Base-by-base conservation (phyloP, 345 rosid genomes). In the Syzygium grande region DNA sequence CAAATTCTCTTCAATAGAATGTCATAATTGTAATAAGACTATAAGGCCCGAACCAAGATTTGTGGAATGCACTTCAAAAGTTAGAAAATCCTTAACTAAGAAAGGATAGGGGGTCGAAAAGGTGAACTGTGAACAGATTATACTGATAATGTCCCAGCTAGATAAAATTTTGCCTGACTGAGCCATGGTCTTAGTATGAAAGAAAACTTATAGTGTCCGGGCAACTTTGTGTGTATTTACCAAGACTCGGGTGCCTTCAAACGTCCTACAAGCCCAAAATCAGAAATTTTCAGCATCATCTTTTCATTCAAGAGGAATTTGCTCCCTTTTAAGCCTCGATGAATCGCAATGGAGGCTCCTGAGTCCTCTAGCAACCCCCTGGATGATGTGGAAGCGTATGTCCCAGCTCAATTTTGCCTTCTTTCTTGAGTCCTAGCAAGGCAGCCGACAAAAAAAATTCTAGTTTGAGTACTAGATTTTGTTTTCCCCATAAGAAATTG, bases 211-310 rank as follows among this genome's bases (percentile, higher is more conserved):
- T 91, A 84, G 79, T 17, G 91, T 89, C 49, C 93, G 90, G 1
- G 89, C 89, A 11, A 92, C 89, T 52, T 88, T 65, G n/a, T 51
- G 68, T 0, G 92, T 92, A 43, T 87, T 89, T 52, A 29, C 53
- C 46, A 52, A 73, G 38, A 58, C 85, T 85, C 54, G 84, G 5
- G 90, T 88, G 16, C 85, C 89, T 22, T 87, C 54, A 34, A 90
- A 90, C 29, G 89, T 88, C 53, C 88, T 7, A 91, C 92, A 65
- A 88, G 84, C 13, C 93, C 92, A 86, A 92, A 92, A 85, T 92
- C 92, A 27, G 92, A 92, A 27, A 91, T 91, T 86, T 86, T 91
- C 5, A 90, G 91, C 19, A 87, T 90, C 93, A 91, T 88, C 25
- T 86, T 89, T 5, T 23, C 90, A 68, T 92, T 92, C 19, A 91